phyloP scores from a whole-genome alignment of 2,329 filamentous ascomycete genomes.

The Clonostachys solani region DNA sequence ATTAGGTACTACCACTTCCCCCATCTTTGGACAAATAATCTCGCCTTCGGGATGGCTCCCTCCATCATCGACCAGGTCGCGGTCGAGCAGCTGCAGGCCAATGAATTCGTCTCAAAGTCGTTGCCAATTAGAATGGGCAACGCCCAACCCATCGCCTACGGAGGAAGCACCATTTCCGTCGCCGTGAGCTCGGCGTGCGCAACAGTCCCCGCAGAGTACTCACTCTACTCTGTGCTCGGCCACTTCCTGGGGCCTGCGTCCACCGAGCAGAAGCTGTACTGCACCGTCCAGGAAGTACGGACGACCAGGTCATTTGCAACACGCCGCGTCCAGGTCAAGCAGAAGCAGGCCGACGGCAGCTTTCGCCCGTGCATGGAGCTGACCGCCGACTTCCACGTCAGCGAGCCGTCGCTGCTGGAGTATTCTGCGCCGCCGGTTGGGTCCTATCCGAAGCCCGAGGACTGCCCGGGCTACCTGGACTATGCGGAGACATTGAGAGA shows the following conservation, averaged over 20 bases:
- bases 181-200: slow-evolving; percentile 34
- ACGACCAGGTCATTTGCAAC: slow-evolving; percentile 44
- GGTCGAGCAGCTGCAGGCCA: slow-evolving; percentile 9
- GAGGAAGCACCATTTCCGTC: slow-evolving; percentile 34
- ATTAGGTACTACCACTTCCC: background rate
- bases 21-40: background rate
- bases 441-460: slow-evolving; percentile 16
- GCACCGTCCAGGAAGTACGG: slow-evolving; percentile 27
- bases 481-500: background rate
- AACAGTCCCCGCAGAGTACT: slow-evolving; percentile 26
- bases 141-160: slow-evolving; percentile 31
- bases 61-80: slow-evolving; percentile 12
- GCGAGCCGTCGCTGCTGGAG: slow-evolving; percentile 24
- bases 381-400: slow-evolving; percentile 39
- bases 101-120: slow-evolving; percentile 16
- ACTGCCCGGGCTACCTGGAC: slow-evolving; percentile 12
- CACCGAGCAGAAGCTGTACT: slow-evolving; percentile 28
- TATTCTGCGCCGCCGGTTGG: slow-evolving; percentile 29
- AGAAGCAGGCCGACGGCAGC: slow-evolving; percentile 27
- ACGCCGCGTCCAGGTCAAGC: slow-evolving; percentile 36
- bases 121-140: slow-evolving; percentile 23
- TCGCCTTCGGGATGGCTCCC: slow-evolving; percentile 5
- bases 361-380: slow-evolving; percentile 33
- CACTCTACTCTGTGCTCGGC: slow-evolving; percentile 39
- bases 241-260: slow-evolving; percentile 40